phyloP scores from a whole-genome alignment of 805 yeast genomes.

The Candida lessepsii region DNA sequence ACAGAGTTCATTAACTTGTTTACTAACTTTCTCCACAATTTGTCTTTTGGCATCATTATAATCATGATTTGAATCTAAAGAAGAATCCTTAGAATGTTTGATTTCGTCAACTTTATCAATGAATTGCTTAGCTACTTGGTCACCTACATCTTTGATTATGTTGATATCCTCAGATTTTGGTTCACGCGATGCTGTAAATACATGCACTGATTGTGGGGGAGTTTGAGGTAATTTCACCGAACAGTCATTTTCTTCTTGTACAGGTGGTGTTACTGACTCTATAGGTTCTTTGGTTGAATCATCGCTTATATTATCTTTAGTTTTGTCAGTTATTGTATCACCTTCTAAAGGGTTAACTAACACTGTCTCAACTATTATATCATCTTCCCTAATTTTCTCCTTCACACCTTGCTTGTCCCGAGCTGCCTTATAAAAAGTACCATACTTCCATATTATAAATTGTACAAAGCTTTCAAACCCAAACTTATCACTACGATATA shows the following conservation, averaged over 20 bases:
- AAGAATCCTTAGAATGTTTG: conserved; percentile 19
- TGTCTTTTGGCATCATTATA: conserved; percentile 24
- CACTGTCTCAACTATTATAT: not conserved
- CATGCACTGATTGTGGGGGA: conserved; percentile 1
- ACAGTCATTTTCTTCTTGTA: not conserved
- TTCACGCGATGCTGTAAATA: not conserved
- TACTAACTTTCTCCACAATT: conserved; percentile 31
- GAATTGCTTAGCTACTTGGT: conserved; percentile 32
- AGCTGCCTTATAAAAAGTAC: conserved; percentile 22
- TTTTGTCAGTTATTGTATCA: too few relatives aligned
- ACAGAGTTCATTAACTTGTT: conserved; percentile 26
- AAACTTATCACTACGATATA: conserved; percentile 43
- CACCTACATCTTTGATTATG: conserved; percentile 32
- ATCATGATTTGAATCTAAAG: conserved; percentile 19
- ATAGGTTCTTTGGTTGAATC: not conserved
- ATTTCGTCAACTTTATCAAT: conserved; percentile 33
- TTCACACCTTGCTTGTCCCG: conserved; percentile 7
- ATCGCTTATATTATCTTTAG: too few relatives aligned
- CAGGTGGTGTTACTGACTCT: not conserved
- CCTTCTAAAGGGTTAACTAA: not conserved
- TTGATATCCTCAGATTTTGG: conserved; percentile 15
- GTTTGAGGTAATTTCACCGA: too few relatives aligned
- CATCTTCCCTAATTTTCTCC: not conserved
- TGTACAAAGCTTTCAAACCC: conserved; percentile 43
- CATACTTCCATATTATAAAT: conserved; percentile 38